Percentiles rank a stretch among this genome's conserved stretches.
phyloP scores from a whole-genome alignment of 768 basidiomycete genomes.

The Leucosporidium scottii region DNA sequence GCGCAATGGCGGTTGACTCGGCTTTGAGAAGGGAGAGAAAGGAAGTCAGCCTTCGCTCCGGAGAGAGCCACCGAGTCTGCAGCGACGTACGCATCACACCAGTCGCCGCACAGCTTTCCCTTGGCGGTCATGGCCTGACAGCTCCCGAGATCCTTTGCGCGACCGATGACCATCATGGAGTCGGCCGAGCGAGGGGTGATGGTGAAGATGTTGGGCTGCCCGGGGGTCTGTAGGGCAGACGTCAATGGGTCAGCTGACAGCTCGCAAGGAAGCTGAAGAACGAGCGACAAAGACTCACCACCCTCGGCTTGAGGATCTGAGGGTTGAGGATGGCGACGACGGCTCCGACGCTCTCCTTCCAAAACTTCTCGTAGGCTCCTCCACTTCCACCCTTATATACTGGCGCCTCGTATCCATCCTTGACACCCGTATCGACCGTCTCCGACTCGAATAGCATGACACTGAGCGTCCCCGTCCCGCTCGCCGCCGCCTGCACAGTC shows the following conservation, averaged over 20 bases:
- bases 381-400: slow-evolving; percentile 80
- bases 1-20: slow-evolving; percentile 78
- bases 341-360: slow-evolving; percentile 77
- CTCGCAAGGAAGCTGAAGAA: neutral
- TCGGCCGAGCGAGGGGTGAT: slow-evolving; percentile 75
- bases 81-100: slow-evolving; percentile 66
- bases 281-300: slow-evolving; percentile 9
- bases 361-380: slow-evolving; percentile 83
- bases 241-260: slow-evolving; percentile 46
- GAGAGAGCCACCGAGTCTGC: neutral
- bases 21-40: slow-evolving; percentile 43
- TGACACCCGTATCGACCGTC: slow-evolving; percentile 47
- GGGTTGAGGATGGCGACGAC: slow-evolving; percentile 88
- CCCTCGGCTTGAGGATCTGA: slow-evolving; percentile 56
- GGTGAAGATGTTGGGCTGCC: slow-evolving; percentile 68
- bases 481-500: slow-evolving; percentile 53
- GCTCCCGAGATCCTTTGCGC: slow-evolving; percentile 76
- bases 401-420: slow-evolving; percentile 50
- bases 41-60: neutral
- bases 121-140: slow-evolving; percentile 64
- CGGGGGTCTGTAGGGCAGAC: slow-evolving; percentile 61
- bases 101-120: slow-evolving; percentile 71
- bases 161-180: slow-evolving; percentile 76
- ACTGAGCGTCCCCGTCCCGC: slow-evolving; percentile 77
- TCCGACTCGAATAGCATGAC: slow-evolving; percentile 86